phyloP scores from a whole-genome alignment of 768 basidiomycete species.

The Ephemerocybe angulata region DNA sequence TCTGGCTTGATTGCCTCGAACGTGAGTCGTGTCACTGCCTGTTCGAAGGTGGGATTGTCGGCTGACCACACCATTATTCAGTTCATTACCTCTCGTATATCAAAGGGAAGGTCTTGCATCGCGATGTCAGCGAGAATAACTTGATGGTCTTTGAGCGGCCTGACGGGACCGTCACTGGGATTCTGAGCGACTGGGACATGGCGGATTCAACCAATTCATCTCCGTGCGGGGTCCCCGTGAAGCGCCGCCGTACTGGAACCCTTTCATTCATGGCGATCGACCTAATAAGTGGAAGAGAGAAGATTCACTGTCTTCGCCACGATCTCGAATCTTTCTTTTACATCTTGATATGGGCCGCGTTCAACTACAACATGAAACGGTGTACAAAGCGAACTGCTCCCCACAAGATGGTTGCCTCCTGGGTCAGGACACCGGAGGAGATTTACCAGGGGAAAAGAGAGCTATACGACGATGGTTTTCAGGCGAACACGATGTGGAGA shows the following conservation, averaged over 20 bases:
- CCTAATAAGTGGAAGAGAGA: constrained; percentile 12
- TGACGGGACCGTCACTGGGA: constrained; percentile 11
- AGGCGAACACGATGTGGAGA: too few species aligned
- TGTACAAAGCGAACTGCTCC: too few species aligned
- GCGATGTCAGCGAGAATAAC: constrained; percentile 29
- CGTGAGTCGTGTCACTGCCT: constrained; percentile 18
- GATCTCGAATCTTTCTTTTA: constrained; percentile 24
- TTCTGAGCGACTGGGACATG: constrained; percentile 29
- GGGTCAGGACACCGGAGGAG: too few species aligned
- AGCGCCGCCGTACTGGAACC: constrained; percentile 22
- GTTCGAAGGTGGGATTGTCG: not conserved
- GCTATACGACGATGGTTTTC: too few species aligned
- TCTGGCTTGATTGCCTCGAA: constrained; percentile 28
- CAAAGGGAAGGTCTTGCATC: constrained; percentile 23
- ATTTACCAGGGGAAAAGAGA: too few species aligned
- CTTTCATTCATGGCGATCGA: constrained; percentile 29
- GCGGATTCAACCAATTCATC: constrained; percentile 11
- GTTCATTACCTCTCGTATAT: constrained; percentile 23
- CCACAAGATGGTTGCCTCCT: too few species aligned
- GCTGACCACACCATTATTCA: not conserved
- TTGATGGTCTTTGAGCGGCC: constrained; percentile 19
- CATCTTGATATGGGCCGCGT: constrained; percentile 17
- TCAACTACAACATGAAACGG: constrained; percentile 8
- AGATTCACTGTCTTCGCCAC: constrained; percentile 15
- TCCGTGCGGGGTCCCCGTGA: too few species aligned